Conservation (phyloP, 208 protist genomes). For the Phytomonas francai region DNA sequence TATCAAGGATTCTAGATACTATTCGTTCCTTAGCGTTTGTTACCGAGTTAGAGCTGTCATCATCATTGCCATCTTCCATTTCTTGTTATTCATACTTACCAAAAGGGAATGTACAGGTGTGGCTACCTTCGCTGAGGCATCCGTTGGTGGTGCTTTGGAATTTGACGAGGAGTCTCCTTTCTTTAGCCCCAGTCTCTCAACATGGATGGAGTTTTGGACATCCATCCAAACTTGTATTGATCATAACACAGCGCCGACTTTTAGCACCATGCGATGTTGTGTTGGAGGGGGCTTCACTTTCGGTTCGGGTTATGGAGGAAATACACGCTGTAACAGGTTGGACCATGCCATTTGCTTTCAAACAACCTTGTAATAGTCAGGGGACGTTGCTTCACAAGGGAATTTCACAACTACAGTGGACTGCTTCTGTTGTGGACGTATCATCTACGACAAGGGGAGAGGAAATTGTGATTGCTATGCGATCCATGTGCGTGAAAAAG, state of each 20-base stretch:
- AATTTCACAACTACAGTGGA: neutral
- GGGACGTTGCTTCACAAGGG: neutral
- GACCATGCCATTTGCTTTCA: slow-evolving; percentile 4
- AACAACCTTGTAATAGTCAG: neutral
- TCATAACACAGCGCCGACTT: slow-evolving; percentile 50
- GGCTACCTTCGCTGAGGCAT: slow-evolving; percentile 51
- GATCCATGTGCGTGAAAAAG: slow-evolving; percentile 17
- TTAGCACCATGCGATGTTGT: slow-evolving; percentile 53
- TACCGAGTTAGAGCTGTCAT: neutral
- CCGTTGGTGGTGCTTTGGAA: slow-evolving; percentile 29
- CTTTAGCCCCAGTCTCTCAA: neutral
- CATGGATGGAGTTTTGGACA: neutral
- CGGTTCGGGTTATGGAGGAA: slow-evolving; percentile 30
- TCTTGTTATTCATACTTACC: neutral
- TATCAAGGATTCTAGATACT: neutral
- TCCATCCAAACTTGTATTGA: slow-evolving; percentile 24
- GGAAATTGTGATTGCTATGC: slow-evolving; percentile 33
- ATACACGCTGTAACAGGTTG: slow-evolving; percentile 32
- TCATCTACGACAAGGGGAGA: slow-evolving; percentile 4
- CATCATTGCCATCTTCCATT: neutral
- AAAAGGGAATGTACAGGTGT: slow-evolving; percentile 21
- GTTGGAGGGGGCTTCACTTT: slow-evolving; percentile 48
- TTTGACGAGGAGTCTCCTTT: neutral
- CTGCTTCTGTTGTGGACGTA: slow-evolving; percentile 1
- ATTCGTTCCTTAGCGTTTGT: neutral